A percentile compares a stretch with the other conserved stretches of the same genome.
These are phyloP conservation scores for Lactarius sp. DNA, from an alignment of 768 basidiomycete genomes.

Conservation along the genomic window DNA sequence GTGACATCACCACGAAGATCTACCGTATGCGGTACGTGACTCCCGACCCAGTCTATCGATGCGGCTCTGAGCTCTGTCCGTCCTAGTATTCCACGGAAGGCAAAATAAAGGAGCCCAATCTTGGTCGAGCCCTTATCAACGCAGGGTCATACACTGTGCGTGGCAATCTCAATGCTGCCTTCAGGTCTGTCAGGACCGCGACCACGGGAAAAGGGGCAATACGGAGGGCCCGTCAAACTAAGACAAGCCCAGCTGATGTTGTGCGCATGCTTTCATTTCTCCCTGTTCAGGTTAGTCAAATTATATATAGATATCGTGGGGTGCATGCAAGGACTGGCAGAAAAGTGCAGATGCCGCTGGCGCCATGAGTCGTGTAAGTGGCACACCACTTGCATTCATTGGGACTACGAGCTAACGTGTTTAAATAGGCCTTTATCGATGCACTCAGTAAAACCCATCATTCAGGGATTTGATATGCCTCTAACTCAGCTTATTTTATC, in stretches of 20 bases:
- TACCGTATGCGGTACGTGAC: slow-evolving; percentile 33
- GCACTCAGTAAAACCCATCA: slow-evolving; percentile 44
- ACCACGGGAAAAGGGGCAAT: slow-evolving; percentile 63
- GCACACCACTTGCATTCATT: neutral
- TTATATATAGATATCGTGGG: slow-evolving; percentile 65
- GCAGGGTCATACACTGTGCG: slow-evolving; percentile 71
- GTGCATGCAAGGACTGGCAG: slow-evolving; percentile 80
- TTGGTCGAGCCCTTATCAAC: slow-evolving; percentile 76
- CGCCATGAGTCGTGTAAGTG: slow-evolving; percentile 73
- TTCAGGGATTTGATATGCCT: neutral
- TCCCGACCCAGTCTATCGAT: neutral
- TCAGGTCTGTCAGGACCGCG: slow-evolving; percentile 69
- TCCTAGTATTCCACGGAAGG: slow-evolving; percentile 88
- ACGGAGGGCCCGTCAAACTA: slow-evolving; percentile 44
- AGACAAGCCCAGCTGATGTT: slow-evolving; percentile 85
- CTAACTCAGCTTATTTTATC: neutral
- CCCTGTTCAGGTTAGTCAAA: neutral
- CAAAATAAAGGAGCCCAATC: slow-evolving; percentile 90
- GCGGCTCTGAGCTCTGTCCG: neutral
- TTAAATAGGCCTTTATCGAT: slow-evolving; percentile 52
- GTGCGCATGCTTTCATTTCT: slow-evolving; percentile 43
- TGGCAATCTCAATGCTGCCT: slow-evolving; percentile 75
- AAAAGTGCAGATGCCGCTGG: slow-evolving; percentile 80
- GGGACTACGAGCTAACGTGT: neutral
- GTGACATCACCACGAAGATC: slow-evolving; percentile 28